These are phyloP conservation scores for Macroventuria anomochaeta DNA, from an alignment of 2,329 filamentous ascomycete species.

Conservation along the genomic window DNA sequence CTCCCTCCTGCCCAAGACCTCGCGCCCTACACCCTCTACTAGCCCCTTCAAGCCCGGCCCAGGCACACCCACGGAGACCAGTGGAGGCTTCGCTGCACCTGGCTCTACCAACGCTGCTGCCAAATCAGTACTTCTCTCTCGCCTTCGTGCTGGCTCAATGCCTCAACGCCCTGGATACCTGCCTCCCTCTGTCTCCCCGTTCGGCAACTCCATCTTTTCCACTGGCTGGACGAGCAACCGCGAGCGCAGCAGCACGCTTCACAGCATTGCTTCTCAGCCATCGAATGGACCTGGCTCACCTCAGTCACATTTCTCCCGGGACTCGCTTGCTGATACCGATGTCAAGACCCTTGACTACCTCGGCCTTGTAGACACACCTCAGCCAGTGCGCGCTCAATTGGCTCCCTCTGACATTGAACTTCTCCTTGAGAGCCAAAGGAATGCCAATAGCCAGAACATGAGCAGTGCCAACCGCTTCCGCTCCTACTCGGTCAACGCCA, in stretches of 20 bases:
- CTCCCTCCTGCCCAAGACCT: constrained; percentile 74
- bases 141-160: constrained; percentile 91
- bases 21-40: constrained; percentile 83
- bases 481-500: constrained; percentile 98
- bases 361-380: constrained; percentile 90
- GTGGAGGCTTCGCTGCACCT: constrained; percentile 48
- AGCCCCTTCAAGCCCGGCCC: constrained; percentile 80
- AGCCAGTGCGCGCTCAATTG: constrained; percentile 76
- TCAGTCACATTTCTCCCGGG: constrained; percentile 82
- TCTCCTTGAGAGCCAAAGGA: constrained; percentile 58
- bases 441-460: constrained; percentile 65
- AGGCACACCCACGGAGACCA: constrained; percentile 48
- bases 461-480: constrained; percentile 84
- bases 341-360: constrained; percentile 95
- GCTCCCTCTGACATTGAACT: constrained; percentile 64
- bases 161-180: constrained; percentile 80
- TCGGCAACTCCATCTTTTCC: constrained; percentile 87
- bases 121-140: constrained; percentile 78
- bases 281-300: constrained; percentile 87
- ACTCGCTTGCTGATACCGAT: constrained; percentile 84
- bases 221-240: constrained; percentile 83
- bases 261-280: constrained; percentile 87
- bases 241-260: constrained; percentile 84
- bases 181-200: constrained; percentile 65
- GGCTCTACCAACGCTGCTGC: constrained; percentile 58